Base-by-base conservation (phyloP, 768 basidiomycete genomes). In the Naematelia aurantialba region DNA sequence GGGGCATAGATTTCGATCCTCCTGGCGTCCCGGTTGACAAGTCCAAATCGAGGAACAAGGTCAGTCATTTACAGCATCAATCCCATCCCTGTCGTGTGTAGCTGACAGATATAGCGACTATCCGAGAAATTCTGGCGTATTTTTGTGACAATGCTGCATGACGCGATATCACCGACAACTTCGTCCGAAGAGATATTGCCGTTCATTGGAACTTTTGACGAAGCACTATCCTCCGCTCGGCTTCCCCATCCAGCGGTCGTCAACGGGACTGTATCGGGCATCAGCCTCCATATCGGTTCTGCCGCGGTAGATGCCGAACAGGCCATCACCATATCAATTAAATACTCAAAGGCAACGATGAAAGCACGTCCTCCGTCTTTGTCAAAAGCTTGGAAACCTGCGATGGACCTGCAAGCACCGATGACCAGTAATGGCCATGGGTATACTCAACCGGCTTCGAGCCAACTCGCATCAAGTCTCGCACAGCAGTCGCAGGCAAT, bases 331-430 rank as follows among this genome's bases (percentile, higher is more conserved):
- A 82, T 97, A 56, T 75, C 79, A 10, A 81, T 97, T 62, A 87
- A 87, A 68, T 81, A 85, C 21, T 86, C 84, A 63, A 97, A 97
- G 78, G 87, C 85, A 53, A 92, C 90, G 0, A 83, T 87, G 24
- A 68, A 84, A 21, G 82, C 83, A 2, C 80, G 84, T 30, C 85
- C 90, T 0, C 86, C 87, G 53, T 76, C 84, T 29, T 87, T 88
- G 84, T 93, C 91, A 78, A 89, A 88, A 59, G 72, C 65, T 47
- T 69, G 73, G 73, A 69, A 70, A 64, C 63, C 65, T 12, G 73
- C 69, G 8, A 65, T 74, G 65, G 72, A 70, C 30, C 62, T 70
- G 13, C 72, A 73, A 58, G 62, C 45, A 10, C 67, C 59, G 34
- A 53, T 52, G 26, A 58, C 34, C 65, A 68, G 55, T 31, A 56